Conservation (phyloP, 1,139 yeast species). For the Hanseniaspora uvarum region DNA sequence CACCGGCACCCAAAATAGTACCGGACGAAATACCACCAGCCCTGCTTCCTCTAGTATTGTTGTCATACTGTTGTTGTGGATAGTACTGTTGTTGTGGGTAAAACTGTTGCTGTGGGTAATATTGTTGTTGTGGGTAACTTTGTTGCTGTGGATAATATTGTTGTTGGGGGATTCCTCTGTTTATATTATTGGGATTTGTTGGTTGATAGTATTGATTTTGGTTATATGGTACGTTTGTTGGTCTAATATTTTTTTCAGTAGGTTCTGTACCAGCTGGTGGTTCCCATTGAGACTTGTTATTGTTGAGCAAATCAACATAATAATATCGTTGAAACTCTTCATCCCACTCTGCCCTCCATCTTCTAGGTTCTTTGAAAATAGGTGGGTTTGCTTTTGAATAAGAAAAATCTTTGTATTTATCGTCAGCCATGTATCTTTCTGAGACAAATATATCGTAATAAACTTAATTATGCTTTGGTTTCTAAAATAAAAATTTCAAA, state of each 20-base stretch:
- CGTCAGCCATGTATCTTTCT: slow-evolving; percentile 1
- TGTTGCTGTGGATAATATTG: slow-evolving; percentile 19
- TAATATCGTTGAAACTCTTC: slow-evolving; percentile 67
- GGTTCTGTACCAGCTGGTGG: slow-evolving; percentile 14
- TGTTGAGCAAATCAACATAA: slow-evolving; percentile 49
- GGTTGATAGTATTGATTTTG: slow-evolving; percentile 17
- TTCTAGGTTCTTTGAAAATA: slow-evolving; percentile 44
- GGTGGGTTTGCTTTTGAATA: slow-evolving; percentile 36
- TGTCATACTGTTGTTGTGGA: slow-evolving; percentile 21
- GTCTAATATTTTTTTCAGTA: neutral
- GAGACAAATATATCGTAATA: neutral
- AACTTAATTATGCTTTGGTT: no score
- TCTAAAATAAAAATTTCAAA: no score
- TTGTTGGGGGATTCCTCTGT: slow-evolving; percentile 21
- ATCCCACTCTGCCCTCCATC: slow-evolving; percentile 86
- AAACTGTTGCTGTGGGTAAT: slow-evolving; percentile 20
- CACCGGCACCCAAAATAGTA: slow-evolving; percentile 55
- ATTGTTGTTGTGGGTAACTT: slow-evolving; percentile 20
- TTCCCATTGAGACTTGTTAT: slow-evolving; percentile 17
- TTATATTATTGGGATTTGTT: slow-evolving; percentile 18
- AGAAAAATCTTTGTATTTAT: slow-evolving; percentile 7
- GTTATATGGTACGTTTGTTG: neutral
- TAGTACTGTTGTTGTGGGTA: slow-evolving; percentile 21
- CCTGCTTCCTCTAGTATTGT: slow-evolving; percentile 22
- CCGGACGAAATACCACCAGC: slow-evolving; percentile 31